phyloP scores from a whole-genome alignment of 2,329 filamentous ascomycete species.

The Alternaria longipes region DNA sequence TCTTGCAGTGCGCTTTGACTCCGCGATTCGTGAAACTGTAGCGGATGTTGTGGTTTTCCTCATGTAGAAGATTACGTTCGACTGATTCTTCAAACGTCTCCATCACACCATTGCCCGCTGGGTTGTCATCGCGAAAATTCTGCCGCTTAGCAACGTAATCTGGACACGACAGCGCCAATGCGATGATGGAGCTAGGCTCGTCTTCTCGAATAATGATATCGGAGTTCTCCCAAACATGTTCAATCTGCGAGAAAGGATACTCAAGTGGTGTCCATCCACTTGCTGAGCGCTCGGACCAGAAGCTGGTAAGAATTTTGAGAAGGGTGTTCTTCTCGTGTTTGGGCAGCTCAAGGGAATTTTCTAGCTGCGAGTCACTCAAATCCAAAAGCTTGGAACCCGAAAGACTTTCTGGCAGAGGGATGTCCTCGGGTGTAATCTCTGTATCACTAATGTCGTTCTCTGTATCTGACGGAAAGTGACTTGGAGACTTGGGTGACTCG shows the following conservation, averaged over 20 bases:
- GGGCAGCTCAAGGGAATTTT: slow-evolving; percentile 77
- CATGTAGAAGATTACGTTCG: slow-evolving; percentile 83
- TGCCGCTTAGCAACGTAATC: slow-evolving; percentile 86
- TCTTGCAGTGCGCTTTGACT: slow-evolving; percentile 97
- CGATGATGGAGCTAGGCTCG: slow-evolving; percentile 95
- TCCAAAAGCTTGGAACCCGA: slow-evolving; percentile 63
- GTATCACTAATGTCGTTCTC: slow-evolving; percentile 69
- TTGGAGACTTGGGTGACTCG: slow-evolving; percentile 36
- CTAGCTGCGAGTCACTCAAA: slow-evolving; percentile 64
- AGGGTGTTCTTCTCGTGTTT: slow-evolving; percentile 93
- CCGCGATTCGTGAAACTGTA: slow-evolving; percentile 94
- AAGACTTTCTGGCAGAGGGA: slow-evolving; percentile 68
- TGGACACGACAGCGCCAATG: slow-evolving; percentile 85
- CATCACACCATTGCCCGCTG: slow-evolving; percentile 22
- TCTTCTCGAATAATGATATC: slow-evolving; percentile 98
- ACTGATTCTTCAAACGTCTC: slow-evolving; percentile 71
- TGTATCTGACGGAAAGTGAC: slow-evolving; percentile 61
- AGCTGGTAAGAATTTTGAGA: slow-evolving; percentile 95
- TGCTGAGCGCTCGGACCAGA: slow-evolving; percentile 97
- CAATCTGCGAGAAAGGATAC: slow-evolving; percentile 81
- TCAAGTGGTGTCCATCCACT: slow-evolving; percentile 93
- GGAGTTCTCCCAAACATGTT: slow-evolving; percentile 96
- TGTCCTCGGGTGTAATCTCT: slow-evolving; percentile 76
- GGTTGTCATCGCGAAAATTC: slow-evolving; percentile 63
- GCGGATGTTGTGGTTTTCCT: slow-evolving; percentile 91